Evolutionary conservation across 2,329 filamentous ascomycete species (phyloP).

Genomic region (Didymella pinodella): DNA sequence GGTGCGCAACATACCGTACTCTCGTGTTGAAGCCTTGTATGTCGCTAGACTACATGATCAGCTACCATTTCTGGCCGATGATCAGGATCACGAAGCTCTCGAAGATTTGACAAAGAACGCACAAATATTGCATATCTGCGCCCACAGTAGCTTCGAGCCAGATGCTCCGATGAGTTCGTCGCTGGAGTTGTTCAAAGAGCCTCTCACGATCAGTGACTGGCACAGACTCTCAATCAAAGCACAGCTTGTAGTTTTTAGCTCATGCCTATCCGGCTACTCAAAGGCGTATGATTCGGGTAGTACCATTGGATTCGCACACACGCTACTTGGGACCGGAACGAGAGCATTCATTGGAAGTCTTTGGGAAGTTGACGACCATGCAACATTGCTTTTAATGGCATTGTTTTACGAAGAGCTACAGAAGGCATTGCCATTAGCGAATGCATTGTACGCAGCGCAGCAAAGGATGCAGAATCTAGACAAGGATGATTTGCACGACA

Average conservation of each 20-base stretch:
- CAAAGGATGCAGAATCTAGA: not conserved
- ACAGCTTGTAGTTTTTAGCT: not conserved
- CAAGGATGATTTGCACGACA: not conserved
- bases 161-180: not conserved
- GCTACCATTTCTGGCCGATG: not conserved
- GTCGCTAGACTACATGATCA: not conserved
- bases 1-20: conserved; percentile 3
- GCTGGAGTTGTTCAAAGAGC: not conserved
- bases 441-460: conserved; percentile 2
- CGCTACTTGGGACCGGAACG: not conserved
- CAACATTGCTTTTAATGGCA: conserved; percentile 1
- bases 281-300: not conserved
- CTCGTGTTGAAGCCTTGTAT: conserved; percentile 3
- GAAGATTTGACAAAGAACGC: not conserved
- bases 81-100: not conserved
- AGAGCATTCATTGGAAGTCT: conserved; percentile 2
- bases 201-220: not conserved
- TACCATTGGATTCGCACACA: conserved; percentile 2
- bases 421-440: not conserved
- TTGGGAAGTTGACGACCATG: conserved; percentile 1
- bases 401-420: not conserved
- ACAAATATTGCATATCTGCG: not conserved
- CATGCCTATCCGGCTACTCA: not conserved
- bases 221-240: not conserved
- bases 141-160: not conserved